Conservation (phyloP, 345 rosid species). For the Stellera chamaejasme region DNA sequence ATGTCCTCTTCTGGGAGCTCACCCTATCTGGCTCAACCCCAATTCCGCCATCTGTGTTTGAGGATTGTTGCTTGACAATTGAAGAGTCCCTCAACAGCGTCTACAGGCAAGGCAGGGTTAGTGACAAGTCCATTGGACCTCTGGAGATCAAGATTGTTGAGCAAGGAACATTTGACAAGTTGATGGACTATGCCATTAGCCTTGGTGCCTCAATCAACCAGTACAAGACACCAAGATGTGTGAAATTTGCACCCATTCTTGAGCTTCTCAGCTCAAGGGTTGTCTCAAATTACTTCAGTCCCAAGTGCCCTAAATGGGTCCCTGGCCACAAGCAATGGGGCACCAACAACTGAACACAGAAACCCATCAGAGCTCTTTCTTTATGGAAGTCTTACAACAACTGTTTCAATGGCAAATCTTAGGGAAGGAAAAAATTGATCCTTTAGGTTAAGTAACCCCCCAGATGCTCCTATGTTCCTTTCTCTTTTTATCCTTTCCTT, state of each 20-base stretch:
- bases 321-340: constrained; percentile 91
- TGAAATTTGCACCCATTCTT: constrained; percentile 82
- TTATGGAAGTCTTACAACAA: constrained; percentile 13
- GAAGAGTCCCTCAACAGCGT: constrained; percentile 96
- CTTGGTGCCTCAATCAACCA: constrained; percentile 90
- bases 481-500: constrained; percentile 12
- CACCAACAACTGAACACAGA: constrained; percentile 21
- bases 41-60: constrained; percentile 81
- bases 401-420: constrained; percentile 37
- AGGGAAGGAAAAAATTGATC: constrained; percentile 27
- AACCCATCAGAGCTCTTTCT: constrained; percentile 15
- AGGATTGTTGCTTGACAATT: constrained; percentile 83
- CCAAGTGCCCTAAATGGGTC: constrained; percentile 91
- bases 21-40: constrained; percentile 55
- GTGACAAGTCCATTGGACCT: constrained; percentile 88
- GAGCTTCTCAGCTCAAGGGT: constrained; percentile 85
- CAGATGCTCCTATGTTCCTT: constrained; percentile 14
- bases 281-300: constrained; percentile 54
- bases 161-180: constrained; percentile 89
- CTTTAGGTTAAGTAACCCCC: constrained; percentile 21
- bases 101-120: constrained; percentile 80
- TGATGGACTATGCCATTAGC: constrained; percentile 96
- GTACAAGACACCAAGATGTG: constrained; percentile 96
- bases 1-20: constrained; percentile 88
- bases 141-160: constrained; percentile 88